phyloP scores from a whole-genome alignment of 192 early-diverging fungal species.

The Backusella tuberculispora region DNA sequence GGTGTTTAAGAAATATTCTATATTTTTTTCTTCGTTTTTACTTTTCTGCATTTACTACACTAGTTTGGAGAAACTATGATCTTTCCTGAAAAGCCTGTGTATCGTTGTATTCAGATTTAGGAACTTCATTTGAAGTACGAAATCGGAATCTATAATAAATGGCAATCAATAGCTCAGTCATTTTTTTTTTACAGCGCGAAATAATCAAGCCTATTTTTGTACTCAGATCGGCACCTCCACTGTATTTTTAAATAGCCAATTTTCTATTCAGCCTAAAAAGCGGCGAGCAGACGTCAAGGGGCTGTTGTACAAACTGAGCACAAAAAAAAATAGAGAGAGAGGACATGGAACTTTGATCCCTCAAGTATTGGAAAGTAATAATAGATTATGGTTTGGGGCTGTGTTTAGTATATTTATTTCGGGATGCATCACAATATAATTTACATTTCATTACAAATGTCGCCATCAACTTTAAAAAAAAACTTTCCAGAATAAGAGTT shows the following conservation, averaged over 20 bases:
- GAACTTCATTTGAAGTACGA: not conserved
- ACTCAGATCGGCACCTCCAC: not conserved
- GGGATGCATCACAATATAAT: not conserved
- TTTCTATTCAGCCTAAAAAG: slow-evolving; percentile 10
- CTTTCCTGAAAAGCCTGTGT: not conserved
- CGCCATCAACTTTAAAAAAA: not conserved
- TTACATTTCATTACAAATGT: not conserved
- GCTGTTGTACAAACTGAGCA: not conserved
- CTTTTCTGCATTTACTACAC: slow-evolving; percentile 2
- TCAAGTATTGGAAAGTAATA: not conserved
- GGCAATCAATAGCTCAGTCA: not conserved
- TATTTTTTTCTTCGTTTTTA: not conserved
- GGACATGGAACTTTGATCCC: not conserved
- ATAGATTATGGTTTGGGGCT: slow-evolving; percentile 7
- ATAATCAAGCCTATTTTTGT: not conserved
- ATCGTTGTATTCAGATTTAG: not conserved
- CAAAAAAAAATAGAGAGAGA: not conserved
- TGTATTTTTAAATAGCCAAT: too few species aligned
- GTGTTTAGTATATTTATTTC: slow-evolving; percentile 4
- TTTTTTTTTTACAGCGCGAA: not conserved
- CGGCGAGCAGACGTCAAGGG: not conserved
- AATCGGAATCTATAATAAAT: not conserved
- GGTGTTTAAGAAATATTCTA: not conserved
- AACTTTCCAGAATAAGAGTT: not conserved
- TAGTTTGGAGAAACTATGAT: not conserved